Evolutionary conservation across 352 stramenopile genomes (phyloP), one percentile per base, ranked within the genome.

Genomic region (Phytophthora pluvialis): DNA sequence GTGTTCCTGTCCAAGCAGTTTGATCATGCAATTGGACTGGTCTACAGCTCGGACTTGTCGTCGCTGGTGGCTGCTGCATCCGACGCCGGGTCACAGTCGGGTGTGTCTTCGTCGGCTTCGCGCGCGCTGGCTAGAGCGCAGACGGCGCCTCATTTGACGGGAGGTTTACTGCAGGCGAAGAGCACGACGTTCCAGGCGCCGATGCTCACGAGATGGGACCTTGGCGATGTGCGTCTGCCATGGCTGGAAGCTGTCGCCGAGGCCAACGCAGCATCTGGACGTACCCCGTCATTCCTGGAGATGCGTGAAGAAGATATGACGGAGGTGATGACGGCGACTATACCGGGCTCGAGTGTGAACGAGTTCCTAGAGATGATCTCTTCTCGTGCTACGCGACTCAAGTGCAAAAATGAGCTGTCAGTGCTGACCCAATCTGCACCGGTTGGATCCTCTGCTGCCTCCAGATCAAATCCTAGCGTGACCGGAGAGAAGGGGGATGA

Each of bases 1-100:
- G 60, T 87, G 16, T 89, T 86, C 33, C 60, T 94, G 43, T 86
- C 83, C 42, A 94, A 90, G 56, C 76, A 90, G 42, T 93, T 92
- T 60, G 64, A 78, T 5, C 75, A 88, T 54, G 83, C 86, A 5
- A 67, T 94, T 12, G 69, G 77, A 9, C 49, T 94, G 0, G 64
- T 83, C 9, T 94, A 94, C 60, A 77, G 83, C n/a, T 85, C 86
- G 9, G 78, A 91, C 25, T 63, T 92, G 26, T 76, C 77, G 29
- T 69, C 83, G 3, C 82, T 94, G 55, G 63, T 68, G 45, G 47
- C 69, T 33, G 31, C 44, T 36, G 53, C 56, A 28, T 15, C 50
- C 16, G 55, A 63, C 1, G n/a, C 48, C 4, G 29, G 21, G 7
- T 42, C 52, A 7, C 60, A 67, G n/a, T 43, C 35, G 6, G 35